These are phyloP conservation scores for Coemansia sp. DNA, from an alignment of 192 early-diverging fungal species.

Conservation along the genomic window DNA sequence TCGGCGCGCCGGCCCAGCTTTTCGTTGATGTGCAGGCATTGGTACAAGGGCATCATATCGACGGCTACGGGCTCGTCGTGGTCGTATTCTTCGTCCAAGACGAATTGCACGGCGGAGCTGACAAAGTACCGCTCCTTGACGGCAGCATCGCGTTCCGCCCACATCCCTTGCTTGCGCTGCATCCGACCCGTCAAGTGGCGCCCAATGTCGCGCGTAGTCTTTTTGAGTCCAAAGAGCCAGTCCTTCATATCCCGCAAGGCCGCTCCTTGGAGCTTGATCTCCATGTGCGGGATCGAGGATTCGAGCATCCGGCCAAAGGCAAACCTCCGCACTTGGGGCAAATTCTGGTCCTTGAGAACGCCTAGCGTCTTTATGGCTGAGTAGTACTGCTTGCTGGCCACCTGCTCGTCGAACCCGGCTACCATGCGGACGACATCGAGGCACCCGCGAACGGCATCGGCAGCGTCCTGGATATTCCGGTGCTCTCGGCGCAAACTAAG, in stretches of 20 bases:
- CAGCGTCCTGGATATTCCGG: slow-evolving; percentile 86
- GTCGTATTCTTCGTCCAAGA: slow-evolving; percentile 83
- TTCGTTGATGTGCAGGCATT: slow-evolving; percentile 96
- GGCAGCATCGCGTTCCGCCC: slow-evolving; percentile 48
- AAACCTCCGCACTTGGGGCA: slow-evolving; percentile 77
- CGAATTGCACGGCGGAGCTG: slow-evolving; percentile 80
- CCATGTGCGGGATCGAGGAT: slow-evolving; percentile 87
- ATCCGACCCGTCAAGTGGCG: slow-evolving; percentile 81
- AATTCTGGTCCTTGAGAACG: slow-evolving; percentile 73
- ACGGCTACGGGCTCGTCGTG: slow-evolving; percentile 76
- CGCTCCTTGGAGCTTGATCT: slow-evolving; percentile 81
- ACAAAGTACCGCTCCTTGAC: slow-evolving; percentile 58
- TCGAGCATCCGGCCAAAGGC: slow-evolving; percentile 86
- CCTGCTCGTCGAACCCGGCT: slow-evolving; percentile 78
- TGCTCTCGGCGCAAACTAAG: slow-evolving; percentile 77
- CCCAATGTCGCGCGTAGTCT: slow-evolving; percentile 82
- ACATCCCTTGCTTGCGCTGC: slow-evolving; percentile 66
- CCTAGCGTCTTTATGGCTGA: slow-evolving; percentile 91
- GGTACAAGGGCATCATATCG: slow-evolving; percentile 94
- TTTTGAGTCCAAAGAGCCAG: slow-evolving; percentile 88
- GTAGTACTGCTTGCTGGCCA: slow-evolving; percentile 87
- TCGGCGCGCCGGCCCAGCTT: slow-evolving; percentile 86
- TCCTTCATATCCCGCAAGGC: slow-evolving; percentile 88
- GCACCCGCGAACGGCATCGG: slow-evolving; percentile 80
- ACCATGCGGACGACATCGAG: slow-evolving; percentile 87